A percentile compares a stretch with the other conserved stretches of the same genome.
These are phyloP conservation scores for Pythium rishiriense DNA, from an alignment of 352 stramenopile genomes.

Conservation along the genomic window DNA sequence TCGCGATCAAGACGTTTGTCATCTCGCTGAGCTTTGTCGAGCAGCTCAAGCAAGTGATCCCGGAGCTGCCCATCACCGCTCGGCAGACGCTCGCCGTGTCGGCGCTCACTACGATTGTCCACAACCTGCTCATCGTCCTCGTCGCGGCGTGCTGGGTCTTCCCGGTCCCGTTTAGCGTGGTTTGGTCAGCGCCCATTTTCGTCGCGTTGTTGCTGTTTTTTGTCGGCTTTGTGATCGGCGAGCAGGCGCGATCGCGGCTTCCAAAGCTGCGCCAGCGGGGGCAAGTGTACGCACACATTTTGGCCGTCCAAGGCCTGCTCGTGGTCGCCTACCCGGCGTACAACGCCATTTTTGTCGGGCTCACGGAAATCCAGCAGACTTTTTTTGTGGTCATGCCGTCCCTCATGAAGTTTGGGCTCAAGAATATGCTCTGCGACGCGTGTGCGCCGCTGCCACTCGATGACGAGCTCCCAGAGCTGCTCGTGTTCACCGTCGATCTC, in stretches of 20 bases:
- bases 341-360: slow-evolving; percentile 26
- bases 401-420: slow-evolving; percentile 28
- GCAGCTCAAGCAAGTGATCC: slow-evolving; percentile 27
- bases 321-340: slow-evolving; percentile 23
- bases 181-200: slow-evolving; percentile 20
- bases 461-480: slow-evolving; percentile 35
- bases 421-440: slow-evolving; percentile 23
- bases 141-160: slow-evolving; percentile 20
- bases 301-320: slow-evolving; percentile 18
- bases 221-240: slow-evolving; percentile 17
- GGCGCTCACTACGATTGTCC: slow-evolving; percentile 4
- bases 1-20: slow-evolving; percentile 11
- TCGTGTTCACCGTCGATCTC: slow-evolving; percentile 44
- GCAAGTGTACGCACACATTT: slow-evolving; percentile 14
- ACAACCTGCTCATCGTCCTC: background rate
- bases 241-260: slow-evolving; percentile 1
- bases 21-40: slow-evolving; percentile 22
- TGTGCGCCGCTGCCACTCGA: slow-evolving; percentile 26
- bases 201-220: slow-evolving; percentile 5
- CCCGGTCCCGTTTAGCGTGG: slow-evolving; percentile 25
- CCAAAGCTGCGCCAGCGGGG: slow-evolving; percentile 4
- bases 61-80: slow-evolving; percentile 19
- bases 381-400: slow-evolving; percentile 26
- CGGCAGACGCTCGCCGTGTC: slow-evolving; percentile 15
- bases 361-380: slow-evolving; percentile 18